Evolutionary conservation across 345 rosid genomes (phyloP), one percentile per base, ranked within the genome.

Genomic region (Moricandia moricandioides): DNA sequence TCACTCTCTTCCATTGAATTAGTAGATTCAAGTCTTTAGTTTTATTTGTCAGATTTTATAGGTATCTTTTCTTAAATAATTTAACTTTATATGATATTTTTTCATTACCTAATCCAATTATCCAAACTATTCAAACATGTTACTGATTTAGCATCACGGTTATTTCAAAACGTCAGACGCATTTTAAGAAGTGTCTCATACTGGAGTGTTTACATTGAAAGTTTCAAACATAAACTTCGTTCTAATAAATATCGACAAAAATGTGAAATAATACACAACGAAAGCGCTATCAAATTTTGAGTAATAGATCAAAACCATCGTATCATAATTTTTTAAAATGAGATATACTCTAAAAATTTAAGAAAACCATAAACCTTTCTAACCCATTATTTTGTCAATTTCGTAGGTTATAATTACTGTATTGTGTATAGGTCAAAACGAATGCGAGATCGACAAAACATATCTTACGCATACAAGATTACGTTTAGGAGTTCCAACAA

Each of bases 131-230:
- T 52, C 30, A 54, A 21, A 54, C 59, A 21, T 10, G 2, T 21
- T 56, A 26, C 60, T 55, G 31, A 24, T 12, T 21, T 4, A 56
- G 33, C 31, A 56, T 26, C 33, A 11, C 30, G 26, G n/a, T 27
- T 58, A 29, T 8, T 65, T 65, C 1, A 37, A 24, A 65, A 27
- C 39, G 9, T 65, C 4, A 62, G n/a, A 62, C 8, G 49, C 47
- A 16, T 17, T 62, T 62, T 37, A 51, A 17, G 39, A 35, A 62
- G 66, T 17, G 45, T 62, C 66, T 62, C 47, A 62, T 63, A 11
- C 49, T 10, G 31, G 31, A 39, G 3, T 21, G 31, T 63, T 37
- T 62, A 6, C 51, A 37, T 63, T 63, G 9, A 35, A 37, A 62
- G 10, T 62, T 35, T 18, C 8, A 37, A 18, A 21, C 24, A 21